Evolutionary conservation across 257 asterid genomes (phyloP).

Genomic region (Coffea eugenioides): DNA sequence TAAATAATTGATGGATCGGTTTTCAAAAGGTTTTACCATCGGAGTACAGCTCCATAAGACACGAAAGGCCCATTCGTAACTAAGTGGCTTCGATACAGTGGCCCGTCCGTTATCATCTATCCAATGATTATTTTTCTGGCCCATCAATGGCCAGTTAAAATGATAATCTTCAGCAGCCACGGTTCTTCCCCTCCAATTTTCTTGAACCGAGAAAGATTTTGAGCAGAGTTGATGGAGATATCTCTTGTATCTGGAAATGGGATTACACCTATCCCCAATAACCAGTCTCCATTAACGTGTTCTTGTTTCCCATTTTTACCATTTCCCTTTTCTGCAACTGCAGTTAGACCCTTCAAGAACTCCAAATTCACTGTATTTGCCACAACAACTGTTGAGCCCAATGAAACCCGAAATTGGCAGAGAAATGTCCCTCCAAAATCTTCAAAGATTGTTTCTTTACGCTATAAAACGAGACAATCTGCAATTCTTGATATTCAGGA

Average conservation of each 20-base stretch:
- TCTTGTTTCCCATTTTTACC: background rate
- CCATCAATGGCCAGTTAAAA: no score
- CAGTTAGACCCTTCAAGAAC: slow-evolving; percentile 9
- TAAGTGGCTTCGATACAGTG: no score
- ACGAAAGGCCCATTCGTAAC: no score
- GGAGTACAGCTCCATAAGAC: no score
- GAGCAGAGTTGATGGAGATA: slow-evolving; percentile 12
- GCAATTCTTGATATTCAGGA: slow-evolving; percentile 65
- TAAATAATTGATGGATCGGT: no score
- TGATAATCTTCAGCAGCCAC: background rate
- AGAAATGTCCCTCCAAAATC: slow-evolving; percentile 6
- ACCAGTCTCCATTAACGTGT: background rate
- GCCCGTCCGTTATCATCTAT: no score
- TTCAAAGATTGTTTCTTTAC: slow-evolving; percentile 27
- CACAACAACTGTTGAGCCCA: slow-evolving; percentile 19
- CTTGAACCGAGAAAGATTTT: background rate
- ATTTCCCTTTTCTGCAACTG: background rate
- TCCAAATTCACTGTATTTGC: background rate
- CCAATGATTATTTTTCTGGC: no score
- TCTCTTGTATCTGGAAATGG: slow-evolving; percentile 18
- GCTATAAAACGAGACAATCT: slow-evolving; percentile 40
- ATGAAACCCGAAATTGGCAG: slow-evolving; percentile 27
- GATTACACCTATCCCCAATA: background rate
- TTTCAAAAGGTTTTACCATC: no score
- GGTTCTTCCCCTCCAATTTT: no score